phyloP scores from a whole-genome alignment of 1,284 basidiomycete species.

The Neotropicomus parvogracilis region DNA sequence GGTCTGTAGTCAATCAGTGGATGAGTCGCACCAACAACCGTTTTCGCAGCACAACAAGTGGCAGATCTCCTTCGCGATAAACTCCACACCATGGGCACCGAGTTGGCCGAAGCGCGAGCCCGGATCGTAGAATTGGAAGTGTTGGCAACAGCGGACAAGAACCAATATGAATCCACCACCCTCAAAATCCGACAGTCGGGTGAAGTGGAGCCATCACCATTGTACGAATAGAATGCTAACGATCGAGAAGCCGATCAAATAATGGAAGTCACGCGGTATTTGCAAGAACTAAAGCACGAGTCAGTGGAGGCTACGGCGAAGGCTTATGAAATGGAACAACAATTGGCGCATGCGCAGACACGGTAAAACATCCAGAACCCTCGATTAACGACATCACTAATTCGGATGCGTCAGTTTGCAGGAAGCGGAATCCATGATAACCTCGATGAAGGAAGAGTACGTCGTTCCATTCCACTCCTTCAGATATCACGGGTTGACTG shows the following conservation, averaged over 20 bases:
- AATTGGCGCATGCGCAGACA: conserved; percentile 19
- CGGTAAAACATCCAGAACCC: conserved; percentile 15
- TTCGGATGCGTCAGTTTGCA: conserved; percentile 20
- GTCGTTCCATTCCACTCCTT: conserved; percentile 21
- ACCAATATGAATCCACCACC: conserved; percentile 25
- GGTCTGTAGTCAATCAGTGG: conserved; percentile 28
- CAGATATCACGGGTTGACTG: conserved; percentile 14
- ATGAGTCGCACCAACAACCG: conserved; percentile 22
- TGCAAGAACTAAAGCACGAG: conserved; percentile 32
- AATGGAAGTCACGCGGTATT: conserved; percentile 19
- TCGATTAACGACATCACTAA: conserved; percentile 13
- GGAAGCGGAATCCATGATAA: conserved; percentile 27
- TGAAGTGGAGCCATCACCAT: conserved; percentile 19
- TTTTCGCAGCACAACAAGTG: conserved; percentile 46
- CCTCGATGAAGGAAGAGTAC: conserved; percentile 34
- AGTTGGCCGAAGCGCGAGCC: conserved; percentile 41
- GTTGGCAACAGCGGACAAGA: conserved; percentile 30
- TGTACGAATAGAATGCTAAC: conserved; percentile 15
- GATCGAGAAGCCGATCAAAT: conserved; percentile 25
- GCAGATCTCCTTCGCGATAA: conserved; percentile 52
- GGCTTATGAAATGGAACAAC: conserved; percentile 30
- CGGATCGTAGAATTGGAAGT: conserved; percentile 41
- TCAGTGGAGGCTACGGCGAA: conserved; percentile 22
- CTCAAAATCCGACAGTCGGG: conserved; percentile 28
- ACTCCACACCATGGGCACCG: conserved; percentile 41